Base-by-base conservation (phyloP, 495 filamentous ascomycete species). In the Friedmanniomyces endolithicus region DNA sequence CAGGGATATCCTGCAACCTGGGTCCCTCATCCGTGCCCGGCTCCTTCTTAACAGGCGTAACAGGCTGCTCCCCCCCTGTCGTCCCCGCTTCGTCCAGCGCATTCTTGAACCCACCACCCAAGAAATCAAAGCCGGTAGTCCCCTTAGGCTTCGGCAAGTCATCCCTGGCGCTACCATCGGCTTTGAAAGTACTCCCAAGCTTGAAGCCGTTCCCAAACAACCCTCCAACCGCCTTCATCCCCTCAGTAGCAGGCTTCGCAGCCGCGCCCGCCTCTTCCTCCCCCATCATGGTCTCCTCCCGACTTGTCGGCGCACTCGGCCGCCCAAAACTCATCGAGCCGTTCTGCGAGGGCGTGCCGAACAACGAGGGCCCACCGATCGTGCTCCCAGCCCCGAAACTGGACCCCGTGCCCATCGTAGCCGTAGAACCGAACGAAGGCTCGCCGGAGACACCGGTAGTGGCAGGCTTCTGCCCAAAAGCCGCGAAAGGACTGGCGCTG, bases 181-280 rank as follows among this genome's bases (percentile, higher is more conserved):
- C 74, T 66, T 92, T 88, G 70, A 96, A 96, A 14, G 80, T 84
- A 41, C 84, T 86, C 1, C 78, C 82, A 20, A 96, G 74, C 23
- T 80, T 79, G 65, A 96, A 95, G 0, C 77, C 74, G 17, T 73
- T 65, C 16, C 82, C 80, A 65, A 88, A 83, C 33, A 52, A 19
- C 11, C 49, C 49, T 6, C 68, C 65, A 11, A 4, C 61, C 7
- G 68, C 57, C 29, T 71, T 71, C 55, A 76, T 69, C n/a, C n/a
- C n/a, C 11, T 50, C 47, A 16, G 2, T 19, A 27, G 14, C 44
- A 4, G 39, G 16, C 39, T n/a, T 41, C 39, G 6, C 39, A n/a
- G 39, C 46, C 19, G 55, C 37, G 12, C 40, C 35, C 48, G 50
- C 41, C 34, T 52, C 44, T 14, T 57, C 45, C 17, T 56, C 59